Conservation (phyloP, 2,329 filamentous ascomycete species). For the Fusarium sp. region DNA sequence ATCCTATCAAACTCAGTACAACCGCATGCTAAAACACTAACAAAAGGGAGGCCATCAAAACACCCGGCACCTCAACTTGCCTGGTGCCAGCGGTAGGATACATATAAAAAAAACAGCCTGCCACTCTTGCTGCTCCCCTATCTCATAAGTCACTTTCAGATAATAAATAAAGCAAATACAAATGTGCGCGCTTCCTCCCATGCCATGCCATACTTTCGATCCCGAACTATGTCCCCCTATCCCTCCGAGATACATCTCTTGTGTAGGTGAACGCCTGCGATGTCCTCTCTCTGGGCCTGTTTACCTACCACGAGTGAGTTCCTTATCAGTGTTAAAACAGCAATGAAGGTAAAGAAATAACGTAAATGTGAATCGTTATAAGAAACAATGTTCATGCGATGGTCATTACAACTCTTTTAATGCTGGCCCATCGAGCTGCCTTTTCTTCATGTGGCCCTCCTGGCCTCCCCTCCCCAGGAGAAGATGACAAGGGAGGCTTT, state of each 20-base stretch:
- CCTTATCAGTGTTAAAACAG: conserved; percentile 36
- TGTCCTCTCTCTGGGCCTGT: conserved; percentile 25
- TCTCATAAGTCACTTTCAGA: conserved; percentile 40
- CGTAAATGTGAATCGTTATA: conserved; percentile 46
- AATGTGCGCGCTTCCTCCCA: conserved; percentile 36
- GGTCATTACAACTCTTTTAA: conserved; percentile 53
- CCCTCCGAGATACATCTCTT: conserved; percentile 27
- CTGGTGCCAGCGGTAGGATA: conserved; percentile 32
- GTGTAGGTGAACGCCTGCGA: conserved; percentile 25
- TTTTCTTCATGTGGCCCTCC: conserved; percentile 16
- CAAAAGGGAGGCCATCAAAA: conserved; percentile 34
- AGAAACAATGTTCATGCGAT: conserved; percentile 50
- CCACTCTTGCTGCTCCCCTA: conserved; percentile 23
- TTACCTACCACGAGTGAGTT: conserved; percentile 31
- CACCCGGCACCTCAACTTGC: conserved; percentile 27
- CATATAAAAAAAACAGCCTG: conserved; percentile 35
- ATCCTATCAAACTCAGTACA: conserved; percentile 37
- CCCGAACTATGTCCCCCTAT: conserved; percentile 26
- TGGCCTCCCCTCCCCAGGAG: conserved; percentile 29
- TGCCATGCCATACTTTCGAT: conserved; percentile 36
- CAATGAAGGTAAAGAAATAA: conserved; percentile 36
- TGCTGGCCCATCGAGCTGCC: conserved; percentile 35
- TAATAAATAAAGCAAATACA: conserved; percentile 4
- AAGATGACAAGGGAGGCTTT: conserved; percentile 14
- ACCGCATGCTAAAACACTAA: conserved; percentile 42